phyloP scores from a whole-genome alignment of 768 basidiomycete species.

The Leccinellum albellum region DNA sequence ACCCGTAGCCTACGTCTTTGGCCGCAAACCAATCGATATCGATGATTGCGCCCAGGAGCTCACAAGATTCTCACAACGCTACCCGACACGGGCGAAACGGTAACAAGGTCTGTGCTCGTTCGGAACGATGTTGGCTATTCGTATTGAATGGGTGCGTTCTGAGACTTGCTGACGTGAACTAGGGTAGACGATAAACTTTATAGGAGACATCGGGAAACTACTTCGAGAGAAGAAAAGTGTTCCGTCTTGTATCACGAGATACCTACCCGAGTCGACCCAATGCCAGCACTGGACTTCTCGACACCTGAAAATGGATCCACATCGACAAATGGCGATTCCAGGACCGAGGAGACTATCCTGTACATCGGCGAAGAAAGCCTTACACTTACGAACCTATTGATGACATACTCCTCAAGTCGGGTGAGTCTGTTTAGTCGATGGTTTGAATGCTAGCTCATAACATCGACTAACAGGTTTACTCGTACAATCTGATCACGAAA shows the following conservation, averaged over 20 bases:
- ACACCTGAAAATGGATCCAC: background rate
- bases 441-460: background rate
- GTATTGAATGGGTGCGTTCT: constrained; percentile 54
- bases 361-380: constrained; percentile 81
- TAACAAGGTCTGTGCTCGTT: constrained; percentile 44
- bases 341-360: constrained; percentile 31
- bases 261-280: constrained; percentile 25
- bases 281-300: background rate
- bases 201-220: constrained; percentile 17
- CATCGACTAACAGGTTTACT: constrained; percentile 54
- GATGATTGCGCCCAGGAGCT: constrained; percentile 46
- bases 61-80: constrained; percentile 26
- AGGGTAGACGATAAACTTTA: background rate
- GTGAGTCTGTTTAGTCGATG: constrained; percentile 36
- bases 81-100: background rate
- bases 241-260: constrained; percentile 38
- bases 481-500: constrained; percentile 61
- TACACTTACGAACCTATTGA: constrained; percentile 76
- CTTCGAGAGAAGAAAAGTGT: constrained; percentile 25
- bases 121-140: constrained; percentile 78
- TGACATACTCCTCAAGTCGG: constrained; percentile 67
- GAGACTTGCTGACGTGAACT: background rate
- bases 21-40: constrained; percentile 62
- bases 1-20: constrained; percentile 89
- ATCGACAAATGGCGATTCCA: background rate